Evolutionary conservation across 2,329 filamentous ascomycete species (phyloP).

Genomic region (Aspergillus sp.): DNA sequence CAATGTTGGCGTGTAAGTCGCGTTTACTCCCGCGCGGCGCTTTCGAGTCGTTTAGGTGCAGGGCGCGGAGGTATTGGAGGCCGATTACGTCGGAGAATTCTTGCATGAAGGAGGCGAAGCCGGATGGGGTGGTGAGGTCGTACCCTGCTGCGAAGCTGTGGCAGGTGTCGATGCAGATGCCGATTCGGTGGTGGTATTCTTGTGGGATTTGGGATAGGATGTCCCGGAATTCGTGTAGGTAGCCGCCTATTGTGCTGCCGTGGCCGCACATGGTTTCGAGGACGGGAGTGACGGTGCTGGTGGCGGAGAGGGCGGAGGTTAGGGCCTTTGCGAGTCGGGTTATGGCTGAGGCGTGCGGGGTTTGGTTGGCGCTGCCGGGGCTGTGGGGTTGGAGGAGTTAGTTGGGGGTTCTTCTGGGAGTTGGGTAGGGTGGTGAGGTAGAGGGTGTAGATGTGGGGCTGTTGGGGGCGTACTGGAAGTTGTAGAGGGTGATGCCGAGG

Average conservation of each 20-base stretch:
- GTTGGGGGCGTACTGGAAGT: slow-evolving; percentile 69
- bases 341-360: slow-evolving; percentile 69
- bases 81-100: slow-evolving; percentile 80
- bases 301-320: slow-evolving; percentile 78
- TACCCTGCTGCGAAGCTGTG: slow-evolving; percentile 95
- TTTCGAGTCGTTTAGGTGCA: slow-evolving; percentile 96
- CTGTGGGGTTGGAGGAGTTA: slow-evolving; percentile 25
- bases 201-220: slow-evolving; percentile 71
- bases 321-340: slow-evolving; percentile 77
- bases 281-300: slow-evolving; percentile 74
- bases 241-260: slow-evolving; percentile 83
- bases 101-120: slow-evolving; percentile 72
- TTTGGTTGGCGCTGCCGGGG: slow-evolving; percentile 77
- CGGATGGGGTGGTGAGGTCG: slow-evolving; percentile 74
- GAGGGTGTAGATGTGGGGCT: background rate
- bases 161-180: slow-evolving; percentile 95
- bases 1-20: slow-evolving; percentile 94
- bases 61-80: slow-evolving; percentile 73
- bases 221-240: slow-evolving; percentile 81
- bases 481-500: slow-evolving; percentile 89
- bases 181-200: slow-evolving; percentile 80
- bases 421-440: slow-evolving; percentile 6
- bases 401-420: background rate
- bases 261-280: slow-evolving; percentile 94
- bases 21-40: slow-evolving; percentile 78